Base-by-base conservation (phyloP, 768 basidiomycete species). In the Phaffia tasmanica region DNA sequence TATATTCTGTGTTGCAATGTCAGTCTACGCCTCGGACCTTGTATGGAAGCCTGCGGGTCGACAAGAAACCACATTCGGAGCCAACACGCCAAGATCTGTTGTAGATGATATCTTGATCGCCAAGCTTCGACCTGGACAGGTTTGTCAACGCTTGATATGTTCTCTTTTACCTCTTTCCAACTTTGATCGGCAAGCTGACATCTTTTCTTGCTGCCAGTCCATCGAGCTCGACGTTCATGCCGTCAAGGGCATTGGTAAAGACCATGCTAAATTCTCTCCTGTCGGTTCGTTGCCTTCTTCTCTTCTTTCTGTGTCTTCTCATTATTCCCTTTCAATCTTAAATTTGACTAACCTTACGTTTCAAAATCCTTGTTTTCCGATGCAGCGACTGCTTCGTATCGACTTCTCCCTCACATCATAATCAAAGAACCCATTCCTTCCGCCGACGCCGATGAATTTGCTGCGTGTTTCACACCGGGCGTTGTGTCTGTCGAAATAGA, bases 211-310 rank as follows among this genome's bases (percentile, higher is more conserved):
- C n/a, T 54, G 14, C 30, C 68, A 78, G 76, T 80, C 82, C 59
- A 79, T 99, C 50, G 82, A 88, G 51, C 83, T 89, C 78, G 87
- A 91, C 72, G 72, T 93, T 64, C 92, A 98, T 73, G 93, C 91
- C 25, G 79, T 92, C 69, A 98, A 98, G 73, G 88, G 90, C 18
- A 83, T 89, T 19, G 92, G 92, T 19, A 88, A 88, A 72, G 90
- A 93, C 69, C 94, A 99, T 72, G 92, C 95, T 56, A 99, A 99
- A 75, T 99, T 89, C 75, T 89, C 84, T 66, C 92, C 95, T 35
- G 95, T 98, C 61, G 90, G 92, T 88, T 71, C 64, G 79, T 69
- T 9, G 9, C 23, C 16, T 4, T 55, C 55, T 8, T 53, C 21
- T 53, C 11, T 7, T 47, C 14, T 21, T 35, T 18, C 30, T 47